Base-by-base conservation (phyloP, 2,329 filamentous ascomycete species). In the Fusarium ambrosium region DNA sequence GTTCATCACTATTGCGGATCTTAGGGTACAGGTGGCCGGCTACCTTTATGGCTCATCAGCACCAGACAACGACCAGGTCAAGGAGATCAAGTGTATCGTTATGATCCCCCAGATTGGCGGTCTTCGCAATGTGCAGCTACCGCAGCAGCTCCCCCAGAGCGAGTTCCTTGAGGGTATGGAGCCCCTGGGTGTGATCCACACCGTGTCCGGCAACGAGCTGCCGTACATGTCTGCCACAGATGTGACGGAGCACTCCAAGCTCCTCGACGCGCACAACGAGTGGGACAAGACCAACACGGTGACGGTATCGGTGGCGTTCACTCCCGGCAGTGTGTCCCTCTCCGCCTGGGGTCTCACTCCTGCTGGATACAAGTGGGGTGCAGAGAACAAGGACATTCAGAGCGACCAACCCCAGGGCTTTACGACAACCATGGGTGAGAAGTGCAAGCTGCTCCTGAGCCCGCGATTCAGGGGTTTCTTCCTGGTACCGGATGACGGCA, bases 81-180 rank as follows among this genome's bases (percentile, higher is more conserved):
- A 98, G 89, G 97, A 99, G 82, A 92, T 99, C 81, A 93, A 94
- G 79, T 97, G 94, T 76, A 98, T 99, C 79, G 96, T 98, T 78
- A 97, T 99, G 94, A 91, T 99, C 18, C 97, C 97, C 6, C 97
- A 99, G 84, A 95, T 98, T 69, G 97, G 97, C 68, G 97, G 94
- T 70, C 93, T 97, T 14, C 94, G 96, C 70, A 95, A 96, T 79
- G 93, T 98, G 6, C 95, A 98, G 82, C 87, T 98, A 48, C 95
- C 97, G 2, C 93, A 97, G 71, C 91, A 97, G 77, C 87, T 98
- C 13, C 97, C 97, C 4, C 93, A 97, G 83, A 95, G 98, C 84
- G 95, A 98, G 80, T 95, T 95, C 82, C 91, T 99, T 48, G 90
- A 93, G 70, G 90, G 89, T 66, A 89, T 99, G 82, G 97, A 99